phyloP scores from a whole-genome alignment of 352 stramenopile genomes.

The Phytophthora hybrid region DNA sequence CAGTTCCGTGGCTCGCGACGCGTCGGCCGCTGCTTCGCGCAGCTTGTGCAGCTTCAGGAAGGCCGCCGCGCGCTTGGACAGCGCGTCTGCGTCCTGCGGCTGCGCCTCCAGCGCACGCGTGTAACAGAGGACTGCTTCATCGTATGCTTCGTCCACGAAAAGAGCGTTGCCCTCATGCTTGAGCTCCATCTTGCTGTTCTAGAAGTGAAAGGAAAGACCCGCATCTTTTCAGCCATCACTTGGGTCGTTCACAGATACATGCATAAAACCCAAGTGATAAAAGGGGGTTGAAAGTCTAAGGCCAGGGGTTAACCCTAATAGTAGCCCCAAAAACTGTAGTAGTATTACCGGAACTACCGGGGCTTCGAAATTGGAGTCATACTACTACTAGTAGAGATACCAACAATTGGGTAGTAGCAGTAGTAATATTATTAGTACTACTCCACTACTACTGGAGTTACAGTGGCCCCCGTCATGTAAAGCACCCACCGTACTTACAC shows the following conservation, averaged over 20 bases:
- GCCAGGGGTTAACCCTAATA: too few relatives aligned
- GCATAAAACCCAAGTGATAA: background rate
- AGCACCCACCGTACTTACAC: too few relatives aligned
- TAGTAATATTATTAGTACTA: too few relatives aligned
- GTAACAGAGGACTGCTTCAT: constrained; percentile 66
- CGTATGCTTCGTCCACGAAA: constrained; percentile 88
- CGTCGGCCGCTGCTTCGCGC: constrained; percentile 61
- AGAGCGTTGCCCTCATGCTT: constrained; percentile 79
- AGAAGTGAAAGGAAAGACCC: constrained; percentile 8
- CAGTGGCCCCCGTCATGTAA: too few relatives aligned
- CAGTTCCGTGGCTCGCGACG: constrained; percentile 56
- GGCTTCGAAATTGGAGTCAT: too few relatives aligned
- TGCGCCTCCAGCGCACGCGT: constrained; percentile 49
- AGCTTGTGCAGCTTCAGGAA: constrained; percentile 76
- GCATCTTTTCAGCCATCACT: constrained; percentile 2
- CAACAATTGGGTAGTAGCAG: too few relatives aligned
- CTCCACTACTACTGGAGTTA: too few relatives aligned
- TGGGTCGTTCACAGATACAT: constrained; percentile 6
- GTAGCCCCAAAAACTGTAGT: too few relatives aligned
- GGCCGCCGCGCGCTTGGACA: constrained; percentile 76
- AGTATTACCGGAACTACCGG: too few relatives aligned
- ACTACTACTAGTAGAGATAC: too few relatives aligned
- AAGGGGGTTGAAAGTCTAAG: too few relatives aligned
- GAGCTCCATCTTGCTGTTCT: constrained; percentile 62
- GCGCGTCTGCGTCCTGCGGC: constrained; percentile 53